Evolutionary conservation across 2,329 filamentous ascomycete species (phyloP).

Genomic region (Beauveria scarabaeidicola): DNA sequence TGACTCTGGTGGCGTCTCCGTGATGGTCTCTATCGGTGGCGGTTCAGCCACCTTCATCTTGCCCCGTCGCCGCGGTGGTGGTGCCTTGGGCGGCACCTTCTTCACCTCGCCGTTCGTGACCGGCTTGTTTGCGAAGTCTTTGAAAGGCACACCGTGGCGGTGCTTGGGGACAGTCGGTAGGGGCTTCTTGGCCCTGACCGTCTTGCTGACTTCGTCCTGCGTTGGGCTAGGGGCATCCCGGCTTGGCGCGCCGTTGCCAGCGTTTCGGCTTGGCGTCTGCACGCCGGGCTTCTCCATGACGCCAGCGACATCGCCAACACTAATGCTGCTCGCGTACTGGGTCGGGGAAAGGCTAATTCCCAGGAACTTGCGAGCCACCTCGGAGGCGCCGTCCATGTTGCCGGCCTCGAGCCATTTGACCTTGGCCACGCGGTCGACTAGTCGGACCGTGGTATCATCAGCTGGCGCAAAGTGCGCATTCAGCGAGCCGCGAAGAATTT

Average conservation of each 20-base stretch:
- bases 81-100: constrained; percentile 37
- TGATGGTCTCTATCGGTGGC: constrained; percentile 21
- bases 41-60: constrained; percentile 29
- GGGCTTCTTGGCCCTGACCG: constrained; percentile 34
- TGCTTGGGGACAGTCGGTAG: constrained; percentile 49
- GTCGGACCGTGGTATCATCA: constrained; percentile 69
- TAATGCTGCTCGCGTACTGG: constrained; percentile 63
- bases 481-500: constrained; percentile 55
- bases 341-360: constrained; percentile 62
- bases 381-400: constrained; percentile 28
- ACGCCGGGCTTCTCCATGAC: constrained; percentile 77
- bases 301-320: constrained; percentile 68
- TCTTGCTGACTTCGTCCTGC: constrained; percentile 17
- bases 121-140: constrained; percentile 23
- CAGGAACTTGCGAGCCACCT: constrained; percentile 51
- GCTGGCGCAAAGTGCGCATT: constrained; percentile 71
- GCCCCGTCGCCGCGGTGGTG: constrained; percentile 37
- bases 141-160: constrained; percentile 41
- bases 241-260: constrained; percentile 19
- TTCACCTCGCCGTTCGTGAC: constrained; percentile 25
- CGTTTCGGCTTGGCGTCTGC: constrained; percentile 64
- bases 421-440: constrained; percentile 66
- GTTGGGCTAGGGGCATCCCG: constrained; percentile 17
- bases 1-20: constrained; percentile 17
- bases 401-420: constrained; percentile 57